phyloP scores from a whole-genome alignment of 1,284 basidiomycete species.

The Apiotrichum veenhuisii region DNA sequence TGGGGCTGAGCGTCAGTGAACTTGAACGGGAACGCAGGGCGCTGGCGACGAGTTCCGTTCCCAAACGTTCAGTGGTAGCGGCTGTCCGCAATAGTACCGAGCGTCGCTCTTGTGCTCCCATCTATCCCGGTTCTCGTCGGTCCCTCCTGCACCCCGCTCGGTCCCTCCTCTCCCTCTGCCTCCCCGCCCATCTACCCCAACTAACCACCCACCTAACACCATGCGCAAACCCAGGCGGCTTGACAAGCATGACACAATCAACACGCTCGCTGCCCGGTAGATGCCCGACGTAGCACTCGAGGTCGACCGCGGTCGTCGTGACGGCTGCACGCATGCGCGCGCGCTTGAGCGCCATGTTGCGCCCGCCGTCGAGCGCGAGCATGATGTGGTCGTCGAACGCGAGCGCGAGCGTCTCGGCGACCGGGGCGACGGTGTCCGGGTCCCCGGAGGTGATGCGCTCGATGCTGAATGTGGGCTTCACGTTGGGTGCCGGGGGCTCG shows the following conservation, averaged over 20 bases:
- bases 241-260: constrained; percentile 8
- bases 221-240: constrained; percentile 9
- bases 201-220: not conserved
- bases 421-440: not conserved
- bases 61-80: too few relatives aligned
- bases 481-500: not conserved
- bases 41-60: not conserved
- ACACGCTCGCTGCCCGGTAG: not conserved
- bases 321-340: constrained; percentile 4
- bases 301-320: not conserved
- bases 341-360: not conserved
- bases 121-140: too few relatives aligned
- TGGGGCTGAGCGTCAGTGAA: not conserved
- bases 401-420: not conserved
- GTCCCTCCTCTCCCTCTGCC: not conserved
- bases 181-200: not conserved
- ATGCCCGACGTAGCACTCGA: not conserved
- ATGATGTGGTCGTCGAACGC: constrained; percentile 3
- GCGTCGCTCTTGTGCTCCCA: too few relatives aligned
- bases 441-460: not conserved
- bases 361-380: not conserved
- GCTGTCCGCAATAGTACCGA: too few relatives aligned
- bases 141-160: too few relatives aligned
- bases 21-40: not conserved
- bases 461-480: not conserved